Conservation (phyloP, 306 rosid genomes). For the Cicer arietinum region DNA sequence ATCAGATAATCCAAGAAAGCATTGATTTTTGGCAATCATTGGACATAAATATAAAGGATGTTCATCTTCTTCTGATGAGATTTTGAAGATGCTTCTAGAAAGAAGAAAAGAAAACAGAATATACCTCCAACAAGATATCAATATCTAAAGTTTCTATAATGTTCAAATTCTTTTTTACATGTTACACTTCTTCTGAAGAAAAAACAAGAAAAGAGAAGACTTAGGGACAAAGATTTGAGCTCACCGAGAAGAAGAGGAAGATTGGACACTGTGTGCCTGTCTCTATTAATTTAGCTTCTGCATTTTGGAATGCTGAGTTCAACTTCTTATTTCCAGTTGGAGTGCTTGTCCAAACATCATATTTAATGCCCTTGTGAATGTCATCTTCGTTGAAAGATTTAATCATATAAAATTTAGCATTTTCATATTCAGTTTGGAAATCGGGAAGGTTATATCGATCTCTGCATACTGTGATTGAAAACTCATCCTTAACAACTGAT, state of each 20-base stretch:
- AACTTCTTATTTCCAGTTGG: conserved; percentile 76
- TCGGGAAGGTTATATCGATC: conserved; percentile 69
- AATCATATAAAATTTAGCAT: conserved; percentile 74
- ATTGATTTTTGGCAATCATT: conserved; percentile 1
- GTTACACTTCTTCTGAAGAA: neutral
- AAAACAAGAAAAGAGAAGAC: conserved; percentile 15
- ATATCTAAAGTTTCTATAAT: conserved; percentile 24
- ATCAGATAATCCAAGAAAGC: conserved; percentile 29
- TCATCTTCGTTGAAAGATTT: conserved; percentile 94
- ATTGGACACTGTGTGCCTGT: conserved; percentile 61
- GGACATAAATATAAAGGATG: conserved; percentile 6
- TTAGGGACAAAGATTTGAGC: conserved; percentile 39
- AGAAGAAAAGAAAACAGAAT: conserved; percentile 16
- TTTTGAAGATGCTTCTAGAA: conserved; percentile 4
- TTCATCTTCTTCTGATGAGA: neutral
- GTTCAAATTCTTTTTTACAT: neutral
- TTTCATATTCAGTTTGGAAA: conserved; percentile 61
- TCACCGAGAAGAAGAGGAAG: conserved; percentile 91
- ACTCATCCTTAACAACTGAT: conserved; percentile 52
- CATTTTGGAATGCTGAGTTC: conserved; percentile 64
- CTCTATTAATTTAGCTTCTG: conserved; percentile 58
- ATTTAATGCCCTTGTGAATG: conserved; percentile 74
- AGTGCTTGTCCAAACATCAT: conserved; percentile 90
- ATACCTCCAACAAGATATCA: conserved; percentile 15
- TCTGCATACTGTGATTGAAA: conserved; percentile 47